A percentile compares a stretch with the other conserved stretches of the same genome.
These are phyloP conservation scores for Diaporthe amygdali DNA, from an alignment of 2,329 filamentous ascomycete species.

Conservation along the genomic window DNA sequence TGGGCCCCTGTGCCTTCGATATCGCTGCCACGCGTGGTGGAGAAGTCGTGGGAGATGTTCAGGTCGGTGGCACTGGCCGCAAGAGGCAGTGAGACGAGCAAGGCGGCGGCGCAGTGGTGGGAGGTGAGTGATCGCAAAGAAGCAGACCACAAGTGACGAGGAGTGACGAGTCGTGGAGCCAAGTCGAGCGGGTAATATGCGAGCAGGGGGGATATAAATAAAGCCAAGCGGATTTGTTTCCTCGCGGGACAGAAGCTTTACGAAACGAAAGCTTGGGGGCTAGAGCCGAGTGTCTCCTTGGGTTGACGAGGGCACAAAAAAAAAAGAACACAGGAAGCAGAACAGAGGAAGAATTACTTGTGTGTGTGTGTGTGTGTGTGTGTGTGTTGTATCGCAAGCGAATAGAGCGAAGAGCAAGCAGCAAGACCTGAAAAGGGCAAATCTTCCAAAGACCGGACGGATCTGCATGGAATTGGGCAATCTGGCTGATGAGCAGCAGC, in stretches of 20 bases:
- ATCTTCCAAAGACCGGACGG: not conserved
- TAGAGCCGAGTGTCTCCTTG: not conserved
- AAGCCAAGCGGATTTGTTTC: constrained; percentile 13
- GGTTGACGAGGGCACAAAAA: not conserved
- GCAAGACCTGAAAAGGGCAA: not conserved
- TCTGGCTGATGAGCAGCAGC: constrained; percentile 1
- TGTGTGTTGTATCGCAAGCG: not conserved
- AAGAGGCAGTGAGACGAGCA: not conserved
- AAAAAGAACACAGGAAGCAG: not conserved
- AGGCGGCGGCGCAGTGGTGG: not conserved
- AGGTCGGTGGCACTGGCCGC: not conserved
- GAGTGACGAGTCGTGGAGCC: constrained; percentile 8
- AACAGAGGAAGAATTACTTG: not conserved
- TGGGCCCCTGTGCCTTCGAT: not conserved
- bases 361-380: not conserved
- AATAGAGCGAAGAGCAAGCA: not conserved
- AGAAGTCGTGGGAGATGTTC: constrained; percentile 1
- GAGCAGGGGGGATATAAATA: constrained; percentile 12
- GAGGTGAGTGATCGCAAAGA: not conserved
- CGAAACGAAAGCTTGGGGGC: not conserved
- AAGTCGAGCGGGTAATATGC: constrained; percentile 8
- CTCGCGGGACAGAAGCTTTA: not conserved
- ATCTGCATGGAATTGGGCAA: constrained; percentile 8
- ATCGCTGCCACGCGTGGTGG: not conserved
- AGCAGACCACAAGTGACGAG: constrained; percentile 13